Evolutionary conservation across 139 green algal genomes (phyloP), one percentile per base, ranked within the genome.

Genomic region (Picochlorum sp.): DNA sequence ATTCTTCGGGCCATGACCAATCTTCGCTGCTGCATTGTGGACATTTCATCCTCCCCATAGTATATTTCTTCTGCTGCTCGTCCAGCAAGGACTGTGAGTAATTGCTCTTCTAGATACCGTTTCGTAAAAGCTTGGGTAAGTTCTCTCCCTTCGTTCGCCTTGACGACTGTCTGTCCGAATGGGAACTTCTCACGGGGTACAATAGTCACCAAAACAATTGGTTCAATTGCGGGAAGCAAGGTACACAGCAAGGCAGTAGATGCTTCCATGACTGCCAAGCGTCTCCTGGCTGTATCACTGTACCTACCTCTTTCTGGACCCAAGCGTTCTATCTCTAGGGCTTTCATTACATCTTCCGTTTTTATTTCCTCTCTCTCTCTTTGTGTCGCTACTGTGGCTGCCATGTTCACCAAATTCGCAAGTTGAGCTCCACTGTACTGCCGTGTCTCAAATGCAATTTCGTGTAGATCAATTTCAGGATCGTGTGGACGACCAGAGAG

Each of bases 191-290:
- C 69, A 2, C 73, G 78, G 7, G 86, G 88, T 57, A 81, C 54
- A 51, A 94, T 91, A 34, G 82, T 95, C 6, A 83, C 77, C 50
- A 79, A 76, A 10, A 82, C 70, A 14, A 96, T 72, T 1, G 83
- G 82, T 82, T 96, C 90, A 3, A 96, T 91, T 50, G 88, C 80
- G 5, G 89, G 86, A 76, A 94, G 73, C 60, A 96, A 77, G 6
- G 80, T 88, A 66, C 78, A 81, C 5, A 81, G 64, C 37, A 96
- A 66, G 6, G 67, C 70, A 45, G 89, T 92, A 49, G 82, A 77
- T 1, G 74, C 85, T 63, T 96, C 87, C 66, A 90, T 82, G 13
- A 90, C 59, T 41, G 73, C 78, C 20, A 85, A n/a, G 13, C 79
- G 72, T 41, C 45, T 69, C n/a, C 63, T 62, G 16, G 69, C 62